A percentile compares a stretch with the other conserved stretches of the same genome.
These are phyloP conservation scores for Boletus tomentosulus DNA, from an alignment of 768 basidiomycete genomes.

Conservation along the genomic window DNA sequence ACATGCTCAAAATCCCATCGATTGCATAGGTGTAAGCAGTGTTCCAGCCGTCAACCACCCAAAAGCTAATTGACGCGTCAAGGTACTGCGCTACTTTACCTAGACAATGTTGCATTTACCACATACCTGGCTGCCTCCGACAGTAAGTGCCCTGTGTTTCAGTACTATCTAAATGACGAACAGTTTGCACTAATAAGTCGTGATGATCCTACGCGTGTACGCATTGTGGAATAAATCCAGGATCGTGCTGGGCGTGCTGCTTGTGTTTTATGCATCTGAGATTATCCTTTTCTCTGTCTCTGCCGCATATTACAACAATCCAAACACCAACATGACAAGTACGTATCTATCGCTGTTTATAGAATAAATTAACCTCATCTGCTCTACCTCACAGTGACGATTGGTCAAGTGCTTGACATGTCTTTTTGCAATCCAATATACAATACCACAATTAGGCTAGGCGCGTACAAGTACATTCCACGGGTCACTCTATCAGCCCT, in stretches of 20 bases:
- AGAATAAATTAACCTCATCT: background rate
- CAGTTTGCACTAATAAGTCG: constrained; percentile 2
- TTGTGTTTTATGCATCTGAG: constrained; percentile 8
- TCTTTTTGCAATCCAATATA: constrained; percentile 11
- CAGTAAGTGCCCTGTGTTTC: constrained; percentile 9
- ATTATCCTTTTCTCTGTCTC: background rate
- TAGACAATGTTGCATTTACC: background rate
- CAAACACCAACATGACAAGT: constrained; percentile 9
- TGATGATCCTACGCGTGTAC: constrained; percentile 25
- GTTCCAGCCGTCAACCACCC: background rate
- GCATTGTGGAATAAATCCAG: constrained; percentile 19
- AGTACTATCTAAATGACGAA: background rate
- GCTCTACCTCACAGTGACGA: constrained; percentile 4
- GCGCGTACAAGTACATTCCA: constrained; percentile 10
- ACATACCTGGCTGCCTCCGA: constrained; percentile 17
- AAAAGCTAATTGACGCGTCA: background rate
- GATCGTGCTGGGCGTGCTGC: constrained; percentile 11
- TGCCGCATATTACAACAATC: constrained; percentile 2
- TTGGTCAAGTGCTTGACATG: constrained; percentile 7
- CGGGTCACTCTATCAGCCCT: constrained; percentile 10
- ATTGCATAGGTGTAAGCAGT: constrained; percentile 14
- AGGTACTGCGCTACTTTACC: constrained; percentile 9
- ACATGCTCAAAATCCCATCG: background rate
- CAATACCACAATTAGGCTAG: background rate
- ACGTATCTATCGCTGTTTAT: background rate